Percentiles rank a stretch among this genome's conserved stretches.
These are phyloP conservation scores for Rhizopogon rudus DNA, from an alignment of 768 basidiomycete species.

Conservation along the genomic window DNA sequence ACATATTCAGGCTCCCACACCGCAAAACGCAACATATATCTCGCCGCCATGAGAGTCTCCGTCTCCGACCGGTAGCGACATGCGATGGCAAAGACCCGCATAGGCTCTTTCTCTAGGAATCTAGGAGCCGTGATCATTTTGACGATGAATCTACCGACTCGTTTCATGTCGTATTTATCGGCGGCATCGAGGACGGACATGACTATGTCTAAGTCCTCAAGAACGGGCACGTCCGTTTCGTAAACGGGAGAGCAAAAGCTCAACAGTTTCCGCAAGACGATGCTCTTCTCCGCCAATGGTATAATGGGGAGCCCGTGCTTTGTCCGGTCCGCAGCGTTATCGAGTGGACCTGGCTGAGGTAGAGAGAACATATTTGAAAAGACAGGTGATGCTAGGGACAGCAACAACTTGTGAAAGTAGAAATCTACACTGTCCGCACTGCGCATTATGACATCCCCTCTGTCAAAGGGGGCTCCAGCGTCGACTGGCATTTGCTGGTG, in stretches of 20 bases:
- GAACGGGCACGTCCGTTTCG: constrained; percentile 23
- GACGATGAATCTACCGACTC: constrained; percentile 31
- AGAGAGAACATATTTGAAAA: constrained; percentile 53
- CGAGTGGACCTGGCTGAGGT: constrained; percentile 34
- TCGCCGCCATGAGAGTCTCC: constrained; percentile 33
- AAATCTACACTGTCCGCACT: constrained; percentile 50
- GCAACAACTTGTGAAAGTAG: constrained; percentile 48
- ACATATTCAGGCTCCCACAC: constrained; percentile 27
- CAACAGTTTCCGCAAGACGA: constrained; percentile 37
- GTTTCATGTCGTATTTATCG: constrained; percentile 48
- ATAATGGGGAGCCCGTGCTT: constrained; percentile 37
- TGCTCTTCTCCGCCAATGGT: constrained; percentile 42
- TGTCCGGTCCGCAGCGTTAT: constrained; percentile 22
- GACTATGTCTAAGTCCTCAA: constrained; percentile 36
- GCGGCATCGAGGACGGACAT: constrained; percentile 40
- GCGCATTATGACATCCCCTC: constrained; percentile 51
- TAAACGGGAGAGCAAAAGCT: constrained; percentile 46
- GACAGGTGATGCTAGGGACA: constrained; percentile 53
- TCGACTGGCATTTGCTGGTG: constrained; percentile 16
- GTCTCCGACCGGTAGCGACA: constrained; percentile 30
- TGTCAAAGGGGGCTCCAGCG: constrained; percentile 40
- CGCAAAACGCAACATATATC: constrained; percentile 31
- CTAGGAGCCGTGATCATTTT: constrained; percentile 26
- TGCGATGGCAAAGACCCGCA: constrained; percentile 33
- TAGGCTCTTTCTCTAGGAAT: constrained; percentile 29